Base-by-base conservation (phyloP, 2,329 filamentous ascomycete genomes). In the Tolypocladium sp. region DNA sequence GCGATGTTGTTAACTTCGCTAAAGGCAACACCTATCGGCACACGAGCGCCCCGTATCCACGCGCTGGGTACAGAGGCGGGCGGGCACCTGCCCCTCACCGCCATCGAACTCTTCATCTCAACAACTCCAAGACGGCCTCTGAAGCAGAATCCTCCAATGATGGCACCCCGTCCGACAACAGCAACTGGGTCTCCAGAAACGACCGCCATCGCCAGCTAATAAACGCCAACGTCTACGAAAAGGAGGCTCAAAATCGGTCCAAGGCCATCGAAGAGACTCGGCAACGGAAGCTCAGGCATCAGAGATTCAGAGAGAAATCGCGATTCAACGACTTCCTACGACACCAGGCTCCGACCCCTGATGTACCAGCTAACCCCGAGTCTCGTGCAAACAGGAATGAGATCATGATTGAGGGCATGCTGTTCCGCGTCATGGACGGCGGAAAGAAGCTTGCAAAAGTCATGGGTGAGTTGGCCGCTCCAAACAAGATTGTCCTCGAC, bases 141-240 rank as follows among this genome's bases (percentile, higher is more conserved):
- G 72, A 74, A 33, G 69, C 76, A 3, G 73, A 76, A 38, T 68
- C 74, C 3, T 71, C 73, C 2, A 72, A 69, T 22, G 63, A 64
- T 30, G 66, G 66, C 30, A 73, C 83, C 22, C 63, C 65, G 8
- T 49, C 59, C 42, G 58, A 66, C 62, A 35, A 65, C 63, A 10
- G 60, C 68, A 38, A 68, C 3, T 93, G 88, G 85, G 82, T 94
- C 49, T 83, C 86, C 7, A 89, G 87, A 69, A 87, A 80, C 56
- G 89, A 90, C 70, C 87, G 88, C 56, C 89, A 92, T 69, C 83
- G 90, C 69, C 90, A 95, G 71, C 77, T 95, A 46, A 94, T 95
- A 73, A 95, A 93, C 69, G 84, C 87, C 25, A 83, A 84, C 20
- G 83, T 93, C 1, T 94, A 88, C 70, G 86, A 92, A 63, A 88